A percentile compares a stretch with the other conserved stretches of the same genome.
These are phyloP conservation scores for Lobosporangium transversale DNA, from an alignment of 192 early-diverging fungal species.

Conservation along the genomic window DNA sequence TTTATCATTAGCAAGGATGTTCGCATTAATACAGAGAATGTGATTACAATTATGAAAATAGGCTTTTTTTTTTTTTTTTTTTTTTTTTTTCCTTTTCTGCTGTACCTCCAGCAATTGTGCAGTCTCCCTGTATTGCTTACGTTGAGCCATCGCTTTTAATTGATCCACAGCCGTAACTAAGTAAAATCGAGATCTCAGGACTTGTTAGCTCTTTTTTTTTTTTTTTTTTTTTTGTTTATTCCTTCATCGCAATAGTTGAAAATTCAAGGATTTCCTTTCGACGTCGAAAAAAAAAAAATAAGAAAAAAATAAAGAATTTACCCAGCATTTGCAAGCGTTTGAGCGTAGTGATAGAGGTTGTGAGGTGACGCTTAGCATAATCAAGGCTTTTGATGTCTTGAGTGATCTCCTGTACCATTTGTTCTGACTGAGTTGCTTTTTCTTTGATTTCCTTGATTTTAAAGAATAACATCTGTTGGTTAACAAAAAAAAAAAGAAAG, in stretches of 20 bases:
- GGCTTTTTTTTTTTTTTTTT: too few relatives aligned
- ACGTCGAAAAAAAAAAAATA: background rate
- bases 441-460: slow-evolving; percentile 86
- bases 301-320: slow-evolving; percentile 18
- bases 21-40: too few relatives aligned
- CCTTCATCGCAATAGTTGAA: background rate
- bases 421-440: slow-evolving; percentile 86
- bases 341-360: slow-evolving; percentile 80
- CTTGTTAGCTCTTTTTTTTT: background rate
- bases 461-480: slow-evolving; percentile 73
- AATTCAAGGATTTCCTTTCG: background rate
- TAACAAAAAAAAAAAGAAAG: too few relatives aligned
- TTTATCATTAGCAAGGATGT: too few relatives aligned
- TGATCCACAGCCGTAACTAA: slow-evolving; percentile 79
- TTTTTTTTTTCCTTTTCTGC: too few relatives aligned
- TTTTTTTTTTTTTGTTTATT: too few relatives aligned
- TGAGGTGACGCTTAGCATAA: slow-evolving; percentile 92
- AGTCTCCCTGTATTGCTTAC: slow-evolving; percentile 81
- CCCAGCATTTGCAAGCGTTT: slow-evolving; percentile 91
- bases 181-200: background rate
- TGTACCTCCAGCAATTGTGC: slow-evolving; percentile 84
- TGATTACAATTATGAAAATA: background rate
- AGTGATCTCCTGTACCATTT: slow-evolving; percentile 94
- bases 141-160: slow-evolving; percentile 69
- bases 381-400: slow-evolving; percentile 95